Conservation (phyloP, 257 asterid genomes). For the Thymus quinquecostatus region DNA sequence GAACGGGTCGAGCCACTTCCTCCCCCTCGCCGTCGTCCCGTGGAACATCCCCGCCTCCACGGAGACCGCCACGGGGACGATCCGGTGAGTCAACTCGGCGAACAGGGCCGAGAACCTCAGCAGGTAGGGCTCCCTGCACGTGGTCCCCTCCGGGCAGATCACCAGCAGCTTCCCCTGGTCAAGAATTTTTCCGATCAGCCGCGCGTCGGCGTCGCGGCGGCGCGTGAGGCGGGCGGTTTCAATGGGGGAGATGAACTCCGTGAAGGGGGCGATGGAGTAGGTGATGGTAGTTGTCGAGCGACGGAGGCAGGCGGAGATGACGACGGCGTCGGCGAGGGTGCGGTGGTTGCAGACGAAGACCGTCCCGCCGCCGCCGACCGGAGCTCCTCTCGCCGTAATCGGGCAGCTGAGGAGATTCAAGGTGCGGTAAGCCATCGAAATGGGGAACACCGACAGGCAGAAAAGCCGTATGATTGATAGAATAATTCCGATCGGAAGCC, state of each 20-base stretch:
- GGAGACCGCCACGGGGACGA: conserved; percentile 40
- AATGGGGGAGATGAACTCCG: conserved; percentile 33
- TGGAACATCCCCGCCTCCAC: conserved; percentile 33
- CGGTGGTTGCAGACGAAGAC: conserved; percentile 36
- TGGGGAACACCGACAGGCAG: neutral
- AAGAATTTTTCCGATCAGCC: conserved; percentile 22
- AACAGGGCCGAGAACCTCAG: conserved; percentile 42
- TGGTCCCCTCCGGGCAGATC: conserved; percentile 48
- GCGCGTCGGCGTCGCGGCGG: conserved; percentile 31
- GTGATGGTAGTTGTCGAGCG: conserved; percentile 37
- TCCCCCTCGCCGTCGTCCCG: conserved; percentile 46
- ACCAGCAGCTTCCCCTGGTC: neutral
- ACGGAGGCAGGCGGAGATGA: conserved; percentile 33
- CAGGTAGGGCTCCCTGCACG: conserved; percentile 44
- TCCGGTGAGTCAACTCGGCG: conserved; percentile 37
- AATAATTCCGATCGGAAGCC: conserved; percentile 43
- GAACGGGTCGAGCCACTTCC: conserved; percentile 46
- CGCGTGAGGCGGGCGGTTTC: conserved; percentile 30
- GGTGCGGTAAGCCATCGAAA: neutral
- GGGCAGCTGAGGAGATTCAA: neutral
- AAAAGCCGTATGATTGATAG: conserved; percentile 27
- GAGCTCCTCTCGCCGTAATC: conserved; percentile 32
- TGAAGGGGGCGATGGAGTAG: conserved; percentile 32
- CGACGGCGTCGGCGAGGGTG: conserved; percentile 25
- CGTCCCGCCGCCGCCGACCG: neutral